Evolutionary conservation across 805 yeast species (phyloP), one percentile per base, ranked within the genome.

Genomic region (Kazachstania kunashirensis): DNA sequence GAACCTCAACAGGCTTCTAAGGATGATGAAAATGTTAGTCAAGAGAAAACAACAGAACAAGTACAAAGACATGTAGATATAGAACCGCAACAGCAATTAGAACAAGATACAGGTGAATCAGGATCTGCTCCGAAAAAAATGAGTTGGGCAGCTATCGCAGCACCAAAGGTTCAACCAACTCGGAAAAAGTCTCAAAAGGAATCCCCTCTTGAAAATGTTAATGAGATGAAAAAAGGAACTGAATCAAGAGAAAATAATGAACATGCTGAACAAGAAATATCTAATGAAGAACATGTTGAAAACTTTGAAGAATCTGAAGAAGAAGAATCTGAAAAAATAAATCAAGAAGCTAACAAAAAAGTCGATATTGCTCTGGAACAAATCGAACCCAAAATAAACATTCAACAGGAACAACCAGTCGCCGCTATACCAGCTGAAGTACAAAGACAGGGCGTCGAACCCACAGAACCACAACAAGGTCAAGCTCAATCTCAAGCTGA

Each of bases 61-160:
- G 28, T 20, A 38, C 31, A 34, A 45, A 38, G 7, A 15, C 24
- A 29, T 4, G 23, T 12, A 25, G 35, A 31, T 13, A 27, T 33
- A n/a, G 37, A 28, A 12, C 33, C 25, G 31, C 41, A 42, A 27
- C 25, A 37, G 16, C 36, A 36, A 31, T 26, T n/a, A 24, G 31
- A 41, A 13, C 24, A 33, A 34, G 24, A 10, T 11, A 24, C 25
- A 29, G 32, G n/a, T 13, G 44, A 42, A 36, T 48, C 37, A 15
- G 29, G 24, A 25, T 47, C 37, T 16, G 24, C 26, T 27, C 18
- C 40, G 24, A 57, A 52, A 48, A 57, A 65, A 46, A 64, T 67
- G 50, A 67, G 84, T 5, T 79, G 85, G 83, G 84, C 85, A 21
- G 73, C 86, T 13, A 73, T 79, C 48, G 78, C 79, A 36, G 62